These are phyloP conservation scores for Cystobasidium onofrii DNA, from an alignment of 768 basidiomycete genomes.

Conservation along the genomic window DNA sequence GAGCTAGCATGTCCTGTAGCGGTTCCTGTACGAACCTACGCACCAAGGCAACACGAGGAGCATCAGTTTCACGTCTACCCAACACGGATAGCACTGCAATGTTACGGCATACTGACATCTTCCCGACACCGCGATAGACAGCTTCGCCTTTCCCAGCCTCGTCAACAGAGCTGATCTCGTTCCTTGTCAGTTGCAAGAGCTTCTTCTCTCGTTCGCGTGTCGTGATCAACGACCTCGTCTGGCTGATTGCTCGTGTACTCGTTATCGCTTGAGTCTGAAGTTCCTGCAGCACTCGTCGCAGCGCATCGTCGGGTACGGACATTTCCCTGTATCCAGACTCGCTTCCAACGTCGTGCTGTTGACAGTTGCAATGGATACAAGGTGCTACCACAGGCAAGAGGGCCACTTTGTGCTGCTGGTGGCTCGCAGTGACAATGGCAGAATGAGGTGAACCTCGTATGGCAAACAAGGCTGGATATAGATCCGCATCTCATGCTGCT, in stretches of 20 bases:
- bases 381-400: too few species aligned
- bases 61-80: too few species aligned
- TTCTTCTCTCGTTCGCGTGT: constrained; percentile 80
- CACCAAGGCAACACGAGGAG: too few species aligned
- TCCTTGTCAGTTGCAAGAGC: constrained; percentile 78
- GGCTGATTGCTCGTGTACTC: constrained; percentile 63
- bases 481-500: too few species aligned
- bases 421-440: too few species aligned
- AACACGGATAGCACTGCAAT: too few species aligned
- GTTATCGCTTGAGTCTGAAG: constrained; percentile 22
- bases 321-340: not conserved
- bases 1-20: constrained; percentile 65
- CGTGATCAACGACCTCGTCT: constrained; percentile 65
- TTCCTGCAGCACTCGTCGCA: constrained; percentile 22
- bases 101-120: constrained; percentile 86
- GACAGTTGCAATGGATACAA: too few species aligned
- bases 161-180: constrained; percentile 63
- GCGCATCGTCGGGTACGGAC: constrained; percentile 20
- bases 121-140: constrained; percentile 89
- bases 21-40: constrained; percentile 87
- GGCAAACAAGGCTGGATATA: too few species aligned
- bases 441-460: too few species aligned
- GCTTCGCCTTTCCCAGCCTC: constrained; percentile 57
- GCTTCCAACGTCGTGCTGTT: too few species aligned
- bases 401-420: too few species aligned